Base-by-base conservation (phyloP, 495 filamentous ascomycete species). In the Daldinia concentrica region DNA sequence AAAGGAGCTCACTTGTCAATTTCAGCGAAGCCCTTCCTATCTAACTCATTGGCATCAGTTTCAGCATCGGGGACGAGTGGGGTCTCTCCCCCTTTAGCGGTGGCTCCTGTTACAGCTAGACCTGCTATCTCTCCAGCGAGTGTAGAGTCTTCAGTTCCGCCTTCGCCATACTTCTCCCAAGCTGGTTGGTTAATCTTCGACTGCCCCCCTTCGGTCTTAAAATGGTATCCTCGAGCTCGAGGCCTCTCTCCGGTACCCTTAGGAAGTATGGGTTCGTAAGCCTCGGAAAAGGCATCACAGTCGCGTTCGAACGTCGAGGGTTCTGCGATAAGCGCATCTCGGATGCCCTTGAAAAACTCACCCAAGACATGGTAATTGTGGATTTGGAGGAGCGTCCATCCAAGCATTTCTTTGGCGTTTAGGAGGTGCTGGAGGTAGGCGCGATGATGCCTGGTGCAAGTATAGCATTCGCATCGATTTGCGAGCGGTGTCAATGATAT, bases 361-460 rank as follows among this genome's bases (percentile, higher is more conserved):
- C 89, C 84, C 52, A 97, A 77, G 2, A 91, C 79, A 30, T 89
- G 84, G 72, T 92, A 86, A 76, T 99, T 99, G 80, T 99, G 95
- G 12, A 97, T 84, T 77, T 97, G 94, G 27, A 99, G 82, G 14
- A 99, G 84, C 2, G 92, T 91, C 95, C 95, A 99, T 26, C 88
- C 95, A 2, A 97, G 89, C 96, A 99, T 98, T 78, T 99, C 95
- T 71, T 93, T 94, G 0, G 95, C 93, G 15, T 83, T 78, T 4
- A 99, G 85, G 5, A 99, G 86, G 76, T 99, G 96, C 65, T 93
- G 90, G 34, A 98, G 70, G 79, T 91, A 98, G 1, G 96, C 95
- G 6, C 88, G 82, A 79, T 97, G 93, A 78, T 99, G 96, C 12
- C 86, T 85, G 1, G 82, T 87, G 83, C 95, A 99, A 19, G 94